Conservation (phyloP, 1,284 basidiomycete species). For the Cronartium ribicola region DNA sequence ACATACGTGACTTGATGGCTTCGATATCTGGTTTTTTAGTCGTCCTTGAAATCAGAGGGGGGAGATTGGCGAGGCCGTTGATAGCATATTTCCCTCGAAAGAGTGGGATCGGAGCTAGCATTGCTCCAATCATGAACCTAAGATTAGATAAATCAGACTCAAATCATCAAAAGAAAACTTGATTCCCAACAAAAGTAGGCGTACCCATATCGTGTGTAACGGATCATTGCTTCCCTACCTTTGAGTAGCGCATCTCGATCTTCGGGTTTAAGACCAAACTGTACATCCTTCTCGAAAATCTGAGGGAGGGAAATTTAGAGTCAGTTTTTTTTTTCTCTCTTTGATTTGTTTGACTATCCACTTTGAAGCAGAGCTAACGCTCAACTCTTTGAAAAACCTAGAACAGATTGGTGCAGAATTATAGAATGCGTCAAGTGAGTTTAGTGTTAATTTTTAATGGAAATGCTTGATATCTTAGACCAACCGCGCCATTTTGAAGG, state of each 20-base stretch:
- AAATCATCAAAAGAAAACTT: not conserved
- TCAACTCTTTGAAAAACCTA: too few relatives aligned
- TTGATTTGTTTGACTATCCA: too few relatives aligned
- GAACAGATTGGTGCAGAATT: too few relatives aligned
- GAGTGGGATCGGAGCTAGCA: slow-evolving; percentile 21
- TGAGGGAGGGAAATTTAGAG: not conserved
- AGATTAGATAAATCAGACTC: not conserved
- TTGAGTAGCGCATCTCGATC: slow-evolving; percentile 24
- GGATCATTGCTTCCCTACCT: slow-evolving; percentile 27
- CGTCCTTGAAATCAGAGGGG: slow-evolving; percentile 8
- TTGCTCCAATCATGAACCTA: slow-evolving; percentile 30
- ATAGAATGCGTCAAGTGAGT: too few relatives aligned
- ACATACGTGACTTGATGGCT: slow-evolving; percentile 7
- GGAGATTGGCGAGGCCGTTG: not conserved
- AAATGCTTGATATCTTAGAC: too few relatives aligned
- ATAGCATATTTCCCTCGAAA: slow-evolving; percentile 20
- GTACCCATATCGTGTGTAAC: slow-evolving; percentile 21
- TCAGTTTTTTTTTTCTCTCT: too few relatives aligned
- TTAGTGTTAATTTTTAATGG: too few relatives aligned
- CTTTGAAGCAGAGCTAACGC: too few relatives aligned
- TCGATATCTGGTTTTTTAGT: slow-evolving; percentile 9
- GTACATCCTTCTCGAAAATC: slow-evolving; percentile 22
- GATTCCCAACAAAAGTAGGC: not conserved
- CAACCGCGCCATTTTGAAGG: too few relatives aligned
- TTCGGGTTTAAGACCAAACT: slow-evolving; percentile 6